A percentile compares a stretch with the other conserved stretches of the same genome.
Evolutionary conservation across 768 basidiomycete species (phyloP).

Genomic region (Coprinopsis cinerea): DNA sequence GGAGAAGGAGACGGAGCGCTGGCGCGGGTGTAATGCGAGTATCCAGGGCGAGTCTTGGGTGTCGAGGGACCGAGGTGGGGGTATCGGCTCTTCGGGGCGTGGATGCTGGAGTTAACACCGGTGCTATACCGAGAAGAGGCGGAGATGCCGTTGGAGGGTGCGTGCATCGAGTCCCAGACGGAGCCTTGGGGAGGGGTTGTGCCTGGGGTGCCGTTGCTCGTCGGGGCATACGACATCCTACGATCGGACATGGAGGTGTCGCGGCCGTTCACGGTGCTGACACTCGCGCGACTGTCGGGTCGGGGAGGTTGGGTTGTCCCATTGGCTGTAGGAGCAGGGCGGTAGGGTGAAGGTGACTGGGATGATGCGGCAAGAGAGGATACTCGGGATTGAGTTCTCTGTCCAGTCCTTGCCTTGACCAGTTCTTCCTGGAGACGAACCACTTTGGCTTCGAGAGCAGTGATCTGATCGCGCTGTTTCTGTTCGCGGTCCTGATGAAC

Average conservation of each 20-base stretch:
- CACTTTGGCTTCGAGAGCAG: conserved; percentile 54
- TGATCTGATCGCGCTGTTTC: conserved; percentile 62
- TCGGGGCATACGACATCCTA: conserved; percentile 19
- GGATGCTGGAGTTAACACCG: conserved; percentile 22
- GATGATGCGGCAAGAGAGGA: background rate
- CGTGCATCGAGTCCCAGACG: conserved; percentile 71
- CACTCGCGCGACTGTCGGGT: conserved; percentile 61
- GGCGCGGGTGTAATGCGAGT: conserved; percentile 23
- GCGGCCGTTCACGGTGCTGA: conserved; percentile 49
- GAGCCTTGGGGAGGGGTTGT: conserved; percentile 46
- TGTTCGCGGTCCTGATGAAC: conserved; percentile 58
- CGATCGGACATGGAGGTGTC: conserved; percentile 40
- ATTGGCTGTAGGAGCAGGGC: conserved; percentile 31
- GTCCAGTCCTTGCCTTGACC: conserved; percentile 36
- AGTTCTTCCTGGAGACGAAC: conserved; percentile 54
- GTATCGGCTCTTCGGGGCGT: conserved; percentile 32
- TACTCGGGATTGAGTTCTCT: conserved; percentile 18
- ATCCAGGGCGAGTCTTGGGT: conserved; percentile 26
- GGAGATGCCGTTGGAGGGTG: conserved; percentile 28
- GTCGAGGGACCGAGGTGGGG: conserved; percentile 29
- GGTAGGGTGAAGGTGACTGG: conserved; percentile 28
- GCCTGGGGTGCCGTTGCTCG: conserved; percentile 13
- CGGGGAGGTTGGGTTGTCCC: conserved; percentile 43
- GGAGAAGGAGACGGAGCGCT: conserved; percentile 65
- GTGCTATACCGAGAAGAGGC: conserved; percentile 3